phyloP scores from a whole-genome alignment of 1,284 basidiomycete genomes.

The Wolfiporia cocos region DNA sequence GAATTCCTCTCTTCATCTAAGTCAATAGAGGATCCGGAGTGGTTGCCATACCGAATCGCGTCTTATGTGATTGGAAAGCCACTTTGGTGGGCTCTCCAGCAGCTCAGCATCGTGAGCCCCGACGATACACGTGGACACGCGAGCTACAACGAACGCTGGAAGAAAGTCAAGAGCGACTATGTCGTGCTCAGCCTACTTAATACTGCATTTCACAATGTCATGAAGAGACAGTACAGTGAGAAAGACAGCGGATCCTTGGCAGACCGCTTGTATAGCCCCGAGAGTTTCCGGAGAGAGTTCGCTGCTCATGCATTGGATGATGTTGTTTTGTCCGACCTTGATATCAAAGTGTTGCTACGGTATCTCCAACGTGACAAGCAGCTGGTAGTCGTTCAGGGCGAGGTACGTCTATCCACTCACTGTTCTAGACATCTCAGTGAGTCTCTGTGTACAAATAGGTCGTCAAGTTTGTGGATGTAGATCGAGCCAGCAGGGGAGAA shows the following conservation, averaged over 20 bases:
- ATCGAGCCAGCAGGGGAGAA: constrained; percentile 26
- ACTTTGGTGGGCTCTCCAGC: constrained; percentile 82
- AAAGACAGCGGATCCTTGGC: constrained; percentile 47
- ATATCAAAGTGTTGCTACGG: constrained; percentile 67
- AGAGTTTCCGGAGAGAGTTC: constrained; percentile 61
- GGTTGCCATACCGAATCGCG: constrained; percentile 62
- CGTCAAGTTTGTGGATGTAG: constrained; percentile 62
- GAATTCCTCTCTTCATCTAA: constrained; percentile 54
- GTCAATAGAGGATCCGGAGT: constrained; percentile 67
- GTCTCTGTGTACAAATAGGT: constrained; percentile 37
- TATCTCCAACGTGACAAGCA: constrained; percentile 76
- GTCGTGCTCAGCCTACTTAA: constrained; percentile 66
- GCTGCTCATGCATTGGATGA: constrained; percentile 36
- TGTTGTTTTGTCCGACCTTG: constrained; percentile 46
- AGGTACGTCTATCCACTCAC: constrained; percentile 41
- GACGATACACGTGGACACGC: constrained; percentile 41
- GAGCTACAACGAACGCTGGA: constrained; percentile 64
- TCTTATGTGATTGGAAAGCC: constrained; percentile 73
- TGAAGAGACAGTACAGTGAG: constrained; percentile 41
- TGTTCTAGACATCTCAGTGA: neutral
- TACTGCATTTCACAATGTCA: constrained; percentile 55
- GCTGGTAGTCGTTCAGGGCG: constrained; percentile 55
- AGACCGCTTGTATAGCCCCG: constrained; percentile 57
- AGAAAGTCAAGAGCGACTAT: constrained; percentile 62
- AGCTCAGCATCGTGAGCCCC: constrained; percentile 64